These are phyloP conservation scores for Dianthus caryophyllus DNA, from an alignment of 148 eudicot species.

Conservation along the genomic window DNA sequence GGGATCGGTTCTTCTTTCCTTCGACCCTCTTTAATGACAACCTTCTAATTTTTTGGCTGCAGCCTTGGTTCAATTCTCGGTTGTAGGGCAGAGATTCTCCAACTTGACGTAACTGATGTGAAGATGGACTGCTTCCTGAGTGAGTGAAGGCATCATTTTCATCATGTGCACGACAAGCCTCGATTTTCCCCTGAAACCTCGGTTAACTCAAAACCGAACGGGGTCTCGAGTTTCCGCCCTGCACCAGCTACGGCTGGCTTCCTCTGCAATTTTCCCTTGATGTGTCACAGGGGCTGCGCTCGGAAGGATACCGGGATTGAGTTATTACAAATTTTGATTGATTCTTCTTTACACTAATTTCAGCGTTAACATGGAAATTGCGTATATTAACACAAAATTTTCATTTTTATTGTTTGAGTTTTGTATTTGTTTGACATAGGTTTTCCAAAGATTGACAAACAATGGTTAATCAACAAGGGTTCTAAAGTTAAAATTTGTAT, in stretches of 20 bases:
- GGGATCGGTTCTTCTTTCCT: not conserved
- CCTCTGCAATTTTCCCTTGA: no score
- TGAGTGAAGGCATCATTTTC: constrained; percentile 11
- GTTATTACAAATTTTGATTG: not conserved
- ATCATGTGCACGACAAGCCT: not conserved
- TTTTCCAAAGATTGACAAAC: no score
- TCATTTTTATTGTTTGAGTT: not conserved
- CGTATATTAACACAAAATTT: not conserved
- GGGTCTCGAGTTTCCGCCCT: not conserved
- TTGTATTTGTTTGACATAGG: constrained; percentile 23
- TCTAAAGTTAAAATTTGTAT: no score
- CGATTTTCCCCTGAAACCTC: no score
- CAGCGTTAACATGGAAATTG: not conserved
- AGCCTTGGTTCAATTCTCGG: constrained; percentile 84
- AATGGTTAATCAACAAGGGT: no score
- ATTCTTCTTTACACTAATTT: not conserved
- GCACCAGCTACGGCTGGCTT: not conserved
- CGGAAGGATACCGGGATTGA: not conserved
- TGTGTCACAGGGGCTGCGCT: no score
- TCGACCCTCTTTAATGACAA: not conserved
- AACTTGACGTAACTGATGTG: constrained; percentile 90
- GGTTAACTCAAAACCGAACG: not conserved
- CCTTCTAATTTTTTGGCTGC: constrained; percentile 18
- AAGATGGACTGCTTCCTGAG: constrained; percentile 81
- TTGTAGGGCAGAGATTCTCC: constrained; percentile 89